Evolutionary conservation across 306 rosid species (phyloP).

Genomic region (Medicago ruthenica): DNA sequence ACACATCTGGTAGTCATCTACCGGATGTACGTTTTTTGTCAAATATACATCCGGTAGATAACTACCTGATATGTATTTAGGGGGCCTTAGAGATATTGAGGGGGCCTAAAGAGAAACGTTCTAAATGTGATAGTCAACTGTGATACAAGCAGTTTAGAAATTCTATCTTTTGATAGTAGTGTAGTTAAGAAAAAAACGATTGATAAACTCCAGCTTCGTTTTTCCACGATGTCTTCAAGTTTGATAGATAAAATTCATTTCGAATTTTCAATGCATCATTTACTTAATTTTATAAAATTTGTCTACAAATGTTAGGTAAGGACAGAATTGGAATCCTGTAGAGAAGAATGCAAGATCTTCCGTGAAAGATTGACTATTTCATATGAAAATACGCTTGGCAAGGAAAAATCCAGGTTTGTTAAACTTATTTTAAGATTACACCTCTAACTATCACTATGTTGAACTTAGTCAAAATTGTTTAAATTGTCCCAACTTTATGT

Average conservation of each 20-base stretch:
- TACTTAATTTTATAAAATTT: conserved; percentile 34
- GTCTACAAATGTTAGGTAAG: conserved; percentile 57
- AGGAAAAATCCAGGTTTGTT: conserved; percentile 63
- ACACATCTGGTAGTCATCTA: too few species aligned
- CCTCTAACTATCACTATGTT: background rate
- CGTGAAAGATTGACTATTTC: conserved; percentile 49
- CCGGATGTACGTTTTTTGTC: too few species aligned
- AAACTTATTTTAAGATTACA: background rate
- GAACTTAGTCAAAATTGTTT: background rate
- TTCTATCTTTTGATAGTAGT: background rate
- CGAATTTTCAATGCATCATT: conserved; percentile 2
- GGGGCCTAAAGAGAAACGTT: too few species aligned
- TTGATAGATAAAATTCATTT: conserved; percentile 21
- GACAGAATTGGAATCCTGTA: conserved; percentile 63
- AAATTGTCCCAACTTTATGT: background rate
- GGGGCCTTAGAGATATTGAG: too few species aligned
- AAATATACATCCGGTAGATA: too few species aligned
- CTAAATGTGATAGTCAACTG: background rate
- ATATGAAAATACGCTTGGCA: conserved; percentile 44
- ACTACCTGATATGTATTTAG: too few species aligned
- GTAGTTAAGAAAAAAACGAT: background rate
- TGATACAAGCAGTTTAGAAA: conserved; percentile 15
- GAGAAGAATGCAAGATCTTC: conserved; percentile 62
- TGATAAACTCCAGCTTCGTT: background rate
- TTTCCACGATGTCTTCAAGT: background rate